These are phyloP conservation scores for Botrytis porri DNA, from an alignment of 2,329 filamentous ascomycete genomes.

Conservation along the genomic window DNA sequence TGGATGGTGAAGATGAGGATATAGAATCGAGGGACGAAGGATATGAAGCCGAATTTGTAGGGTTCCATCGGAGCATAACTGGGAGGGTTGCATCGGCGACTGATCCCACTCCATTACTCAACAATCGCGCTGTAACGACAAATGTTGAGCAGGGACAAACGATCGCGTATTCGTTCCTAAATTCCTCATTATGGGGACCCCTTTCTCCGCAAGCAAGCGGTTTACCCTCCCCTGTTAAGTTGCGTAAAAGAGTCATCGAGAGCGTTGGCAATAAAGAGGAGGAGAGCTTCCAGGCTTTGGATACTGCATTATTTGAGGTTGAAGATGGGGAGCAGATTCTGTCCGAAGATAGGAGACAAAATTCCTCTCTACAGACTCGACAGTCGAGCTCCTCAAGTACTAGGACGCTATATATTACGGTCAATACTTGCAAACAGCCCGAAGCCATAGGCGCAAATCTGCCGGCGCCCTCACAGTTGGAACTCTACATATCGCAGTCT, in stretches of 20 bases:
- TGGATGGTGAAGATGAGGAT: slow-evolving; percentile 34
- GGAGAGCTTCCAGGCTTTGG: slow-evolving; percentile 15
- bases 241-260: slow-evolving; percentile 25
- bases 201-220: slow-evolving; percentile 39
- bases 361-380: slow-evolving; percentile 23
- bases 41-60: slow-evolving; percentile 61
- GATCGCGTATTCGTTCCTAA: slow-evolving; percentile 62
- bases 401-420: slow-evolving; percentile 66
- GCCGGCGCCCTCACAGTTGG: slow-evolving; percentile 66
- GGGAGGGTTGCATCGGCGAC: slow-evolving; percentile 55
- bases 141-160: slow-evolving; percentile 63
- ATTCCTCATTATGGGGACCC: slow-evolving; percentile 50
- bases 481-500: slow-evolving; percentile 71
- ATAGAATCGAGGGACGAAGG: slow-evolving; percentile 37
- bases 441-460: slow-evolving; percentile 26
- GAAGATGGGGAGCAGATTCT: background rate
- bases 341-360: background rate
- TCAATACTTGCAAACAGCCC: slow-evolving; percentile 84
- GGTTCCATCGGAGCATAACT: slow-evolving; percentile 61
- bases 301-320: slow-evolving; percentile 3
- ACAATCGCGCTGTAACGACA: slow-evolving; percentile 60
- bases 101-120: slow-evolving; percentile 49
- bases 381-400: slow-evolving; percentile 24
- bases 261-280: slow-evolving; percentile 20
- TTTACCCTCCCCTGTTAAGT: slow-evolving; percentile 37